Evolutionary conservation across 352 stramenopile species (phyloP), one percentile per base, ranked within the genome.

Genomic region (Globisporangium barbulae): DNA sequence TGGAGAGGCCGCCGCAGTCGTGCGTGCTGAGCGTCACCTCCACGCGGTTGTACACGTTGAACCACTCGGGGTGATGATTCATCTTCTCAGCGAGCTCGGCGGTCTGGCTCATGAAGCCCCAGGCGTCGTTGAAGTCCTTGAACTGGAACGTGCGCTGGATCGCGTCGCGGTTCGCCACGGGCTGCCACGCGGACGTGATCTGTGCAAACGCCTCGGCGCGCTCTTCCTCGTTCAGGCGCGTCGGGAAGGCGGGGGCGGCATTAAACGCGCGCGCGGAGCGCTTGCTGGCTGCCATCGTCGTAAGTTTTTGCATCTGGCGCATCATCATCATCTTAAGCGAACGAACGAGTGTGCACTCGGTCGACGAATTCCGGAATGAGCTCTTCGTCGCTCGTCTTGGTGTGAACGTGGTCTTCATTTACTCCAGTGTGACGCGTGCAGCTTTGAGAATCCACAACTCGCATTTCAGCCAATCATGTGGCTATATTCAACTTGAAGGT

Each of bases 31-130:
- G 81, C 47, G 93, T 98, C 47, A 99, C 93, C 53, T 98, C 83
- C 21, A 99, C 96, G 50, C 78, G 79, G 77, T 99, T 99, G 83
- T 99, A 99, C 6, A 99, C 96, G 73, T 99, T 99, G 74, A 97
- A 98, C 97, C 97, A 99, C 84, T 99, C 96, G 1, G 97, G 97
- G 81, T 99, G 97, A 83, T 99, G 97, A 76, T 98, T 88, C 85
- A 98, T 89, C 58, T 94, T 74, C 72, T 96, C 86, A 3, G 88
- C 88, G 35, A 91, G 69, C 56, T 89, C 70, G 39, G 88, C 88
- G 21, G 75, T 74, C 50, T 80, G 73, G 52, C 58, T 87, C 86
- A 95, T 97, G 66, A 96, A 95, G 31, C 67, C 59, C 77, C 84
- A 96, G 2, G 88, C 87, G 58, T 88, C 59, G 55, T 78, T 87